Conservation (phyloP, 2,329 filamentous ascomycete genomes). For the Proliferodiscus dingleyae region DNA sequence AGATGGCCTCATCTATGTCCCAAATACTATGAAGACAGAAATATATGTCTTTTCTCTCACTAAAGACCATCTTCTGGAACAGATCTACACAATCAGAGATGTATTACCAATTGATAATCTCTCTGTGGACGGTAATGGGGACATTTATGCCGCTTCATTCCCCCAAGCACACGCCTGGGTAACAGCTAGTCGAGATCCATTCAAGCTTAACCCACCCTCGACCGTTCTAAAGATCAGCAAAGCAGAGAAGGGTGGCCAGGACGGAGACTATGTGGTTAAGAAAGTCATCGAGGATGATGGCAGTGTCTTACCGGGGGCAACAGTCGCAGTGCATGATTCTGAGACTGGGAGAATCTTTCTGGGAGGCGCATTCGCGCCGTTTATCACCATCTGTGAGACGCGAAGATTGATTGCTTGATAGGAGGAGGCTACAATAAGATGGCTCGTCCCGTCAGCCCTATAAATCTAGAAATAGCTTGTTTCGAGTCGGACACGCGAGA, state of each 20-base stretch:
- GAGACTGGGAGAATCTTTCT: slow-evolving; percentile 31
- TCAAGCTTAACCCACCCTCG: slow-evolving; percentile 16
- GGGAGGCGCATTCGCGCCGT: slow-evolving; percentile 22
- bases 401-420: neutral
- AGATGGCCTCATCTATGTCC: slow-evolving; percentile 34
- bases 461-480: no score
- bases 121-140: slow-evolving; percentile 33
- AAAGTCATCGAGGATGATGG: slow-evolving; percentile 35
- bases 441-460: no score
- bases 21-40: slow-evolving; percentile 23
- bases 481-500: neutral
- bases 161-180: slow-evolving; percentile 25
- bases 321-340: slow-evolving; percentile 30
- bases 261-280: slow-evolving; percentile 21
- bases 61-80: slow-evolving; percentile 14
- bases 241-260: slow-evolving; percentile 10
- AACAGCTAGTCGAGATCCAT: slow-evolving; percentile 22
- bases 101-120: slow-evolving; percentile 34
- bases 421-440: no score
- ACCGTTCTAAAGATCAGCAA: slow-evolving; percentile 26
- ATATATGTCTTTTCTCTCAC: slow-evolving; percentile 25
- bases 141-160: slow-evolving; percentile 32
- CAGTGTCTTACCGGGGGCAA: slow-evolving; percentile 24
- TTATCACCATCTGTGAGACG: slow-evolving; percentile 22
- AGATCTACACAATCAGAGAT: slow-evolving; percentile 25